A percentile compares a stretch with the other conserved stretches of the same genome.
These are phyloP conservation scores for Zelonia costaricensis DNA, from an alignment of 208 protist genomes.

Conservation along the genomic window DNA sequence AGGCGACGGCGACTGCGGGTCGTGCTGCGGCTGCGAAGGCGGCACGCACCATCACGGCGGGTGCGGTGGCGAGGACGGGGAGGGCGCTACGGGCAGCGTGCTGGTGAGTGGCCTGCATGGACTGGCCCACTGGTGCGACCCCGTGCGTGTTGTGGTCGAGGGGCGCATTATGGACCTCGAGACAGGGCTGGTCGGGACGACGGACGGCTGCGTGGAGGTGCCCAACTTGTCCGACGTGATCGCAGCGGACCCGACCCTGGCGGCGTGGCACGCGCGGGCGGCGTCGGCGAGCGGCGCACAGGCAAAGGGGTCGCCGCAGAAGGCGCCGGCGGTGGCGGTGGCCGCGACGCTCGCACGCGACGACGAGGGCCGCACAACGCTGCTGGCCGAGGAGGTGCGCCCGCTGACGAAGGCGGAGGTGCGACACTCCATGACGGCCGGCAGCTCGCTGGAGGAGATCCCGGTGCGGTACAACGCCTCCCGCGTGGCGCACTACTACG, in stretches of 20 bases:
- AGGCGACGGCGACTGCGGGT: neutral
- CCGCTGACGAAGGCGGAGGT: constrained; percentile 57
- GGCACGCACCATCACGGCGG: constrained; percentile 17
- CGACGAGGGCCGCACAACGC: constrained; percentile 42
- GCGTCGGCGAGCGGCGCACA: neutral
- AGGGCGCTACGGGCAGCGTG: constrained; percentile 12
- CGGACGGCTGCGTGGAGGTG: constrained; percentile 65
- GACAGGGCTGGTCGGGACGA: constrained; percentile 57
- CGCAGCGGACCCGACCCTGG: constrained; percentile 18
- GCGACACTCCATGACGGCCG: constrained; percentile 62
- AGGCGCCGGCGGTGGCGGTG: constrained; percentile 30
- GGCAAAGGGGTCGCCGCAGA: constrained; percentile 10
- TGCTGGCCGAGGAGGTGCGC: constrained; percentile 40
- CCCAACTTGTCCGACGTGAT: constrained; percentile 37
- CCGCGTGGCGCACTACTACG: constrained; percentile 56
- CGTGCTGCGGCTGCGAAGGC: constrained; percentile 11
- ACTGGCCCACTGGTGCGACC: constrained; percentile 43
- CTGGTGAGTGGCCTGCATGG: constrained; percentile 48
- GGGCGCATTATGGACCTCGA: constrained; percentile 57
- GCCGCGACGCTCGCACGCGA: constrained; percentile 44
- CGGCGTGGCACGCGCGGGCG: constrained; percentile 4
- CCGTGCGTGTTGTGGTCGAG: constrained; percentile 64
- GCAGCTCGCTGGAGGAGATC: constrained; percentile 44
- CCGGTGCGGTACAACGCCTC: constrained; percentile 63
- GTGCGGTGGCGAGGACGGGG: constrained; percentile 16